Evolutionary conservation across 441 rosid species (phyloP).

Genomic region (Populus trichocarpa): DNA sequence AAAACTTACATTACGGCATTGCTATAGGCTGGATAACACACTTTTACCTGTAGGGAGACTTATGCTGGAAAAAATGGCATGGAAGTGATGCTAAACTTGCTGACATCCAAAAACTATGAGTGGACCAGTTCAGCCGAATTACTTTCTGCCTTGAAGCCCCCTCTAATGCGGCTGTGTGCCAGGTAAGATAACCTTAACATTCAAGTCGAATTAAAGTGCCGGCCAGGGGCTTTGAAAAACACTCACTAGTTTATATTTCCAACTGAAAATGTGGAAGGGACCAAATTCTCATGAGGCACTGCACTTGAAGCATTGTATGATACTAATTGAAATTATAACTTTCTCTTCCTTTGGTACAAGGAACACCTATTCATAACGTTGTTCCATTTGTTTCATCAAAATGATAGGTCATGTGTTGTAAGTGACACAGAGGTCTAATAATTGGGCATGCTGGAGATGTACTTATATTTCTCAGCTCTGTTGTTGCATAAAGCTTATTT

Average conservation of each 20-base stretch:
- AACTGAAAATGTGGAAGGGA: neutral
- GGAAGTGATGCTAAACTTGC: conserved; percentile 62
- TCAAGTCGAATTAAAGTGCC: neutral
- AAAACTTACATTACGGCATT: neutral
- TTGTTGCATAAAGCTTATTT: neutral
- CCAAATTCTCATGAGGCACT: neutral
- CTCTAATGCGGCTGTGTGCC: conserved; percentile 77
- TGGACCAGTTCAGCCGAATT: conserved; percentile 56
- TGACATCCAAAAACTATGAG: conserved; percentile 41
- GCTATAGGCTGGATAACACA: neutral
- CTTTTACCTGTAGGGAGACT: conserved; percentile 38
- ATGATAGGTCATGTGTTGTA: neutral
- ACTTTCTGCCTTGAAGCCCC: conserved; percentile 54
- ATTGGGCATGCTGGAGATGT: neutral
- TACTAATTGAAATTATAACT: neutral
- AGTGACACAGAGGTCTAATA: neutral
- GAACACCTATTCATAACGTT: neutral
- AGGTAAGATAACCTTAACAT: conserved; percentile 39
- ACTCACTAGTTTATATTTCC: neutral
- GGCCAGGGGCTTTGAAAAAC: neutral
- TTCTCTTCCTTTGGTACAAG: neutral
- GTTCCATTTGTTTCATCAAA: neutral
- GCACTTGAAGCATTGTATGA: neutral
- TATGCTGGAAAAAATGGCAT: conserved; percentile 56
- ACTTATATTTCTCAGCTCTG: neutral